Conservation (phyloP, 768 basidiomycete species). For the Psilocybe azurescens region DNA sequence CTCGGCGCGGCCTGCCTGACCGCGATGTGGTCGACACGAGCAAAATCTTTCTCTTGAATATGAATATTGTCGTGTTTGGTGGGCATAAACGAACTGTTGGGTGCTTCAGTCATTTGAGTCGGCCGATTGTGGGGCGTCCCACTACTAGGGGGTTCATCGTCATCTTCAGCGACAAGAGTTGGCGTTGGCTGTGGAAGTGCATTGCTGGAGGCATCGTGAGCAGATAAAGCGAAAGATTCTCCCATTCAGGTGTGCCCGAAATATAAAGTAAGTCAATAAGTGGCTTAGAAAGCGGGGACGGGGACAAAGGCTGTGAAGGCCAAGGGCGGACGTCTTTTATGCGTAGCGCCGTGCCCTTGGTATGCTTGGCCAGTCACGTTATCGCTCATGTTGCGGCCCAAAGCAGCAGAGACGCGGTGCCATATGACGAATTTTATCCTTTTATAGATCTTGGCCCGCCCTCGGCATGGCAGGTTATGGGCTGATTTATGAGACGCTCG, state of each 20-base stretch:
- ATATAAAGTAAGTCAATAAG: background rate
- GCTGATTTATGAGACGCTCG: background rate
- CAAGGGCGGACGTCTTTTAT: conserved; percentile 23
- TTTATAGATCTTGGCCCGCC: conserved; percentile 1
- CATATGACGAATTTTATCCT: background rate
- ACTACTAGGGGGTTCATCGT: conserved; percentile 51
- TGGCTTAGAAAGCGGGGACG: background rate
- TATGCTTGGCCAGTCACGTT: conserved; percentile 13
- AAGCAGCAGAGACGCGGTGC: background rate
- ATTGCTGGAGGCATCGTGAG: conserved; percentile 33
- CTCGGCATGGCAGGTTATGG: background rate
- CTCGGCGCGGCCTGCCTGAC: background rate
- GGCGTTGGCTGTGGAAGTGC: conserved; percentile 38
- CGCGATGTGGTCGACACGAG: conserved; percentile 12
- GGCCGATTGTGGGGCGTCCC: conserved; percentile 32
- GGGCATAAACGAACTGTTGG: background rate
- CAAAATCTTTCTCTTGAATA: conserved; percentile 19
- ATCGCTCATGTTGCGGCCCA: background rate
- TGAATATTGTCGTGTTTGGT: conserved; percentile 2
- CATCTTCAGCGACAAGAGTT: conserved; percentile 42
- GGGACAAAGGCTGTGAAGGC: conserved; percentile 22
- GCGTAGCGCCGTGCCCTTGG: conserved; percentile 8
- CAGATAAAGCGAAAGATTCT: conserved; percentile 35
- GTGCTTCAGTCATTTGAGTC: conserved; percentile 34
- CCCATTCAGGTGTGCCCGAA: conserved; percentile 42